A percentile compares a stretch with the other conserved stretches of the same genome.
Evolutionary conservation across 2,329 filamentous ascomycete species (phyloP).

Genomic region (Fusarium nisikadoi): DNA sequence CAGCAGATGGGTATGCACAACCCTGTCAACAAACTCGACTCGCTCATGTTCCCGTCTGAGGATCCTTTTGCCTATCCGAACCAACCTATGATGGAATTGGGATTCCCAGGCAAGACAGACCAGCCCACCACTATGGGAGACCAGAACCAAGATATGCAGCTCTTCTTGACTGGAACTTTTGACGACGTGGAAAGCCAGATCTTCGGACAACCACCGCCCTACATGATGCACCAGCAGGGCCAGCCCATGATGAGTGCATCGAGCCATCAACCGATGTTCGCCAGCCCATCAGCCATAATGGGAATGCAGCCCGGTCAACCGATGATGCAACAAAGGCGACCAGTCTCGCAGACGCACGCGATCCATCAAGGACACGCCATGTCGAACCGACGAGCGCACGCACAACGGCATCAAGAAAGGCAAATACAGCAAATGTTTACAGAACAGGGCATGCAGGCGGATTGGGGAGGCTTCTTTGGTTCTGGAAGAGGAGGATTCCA

Average conservation of each 20-base stretch:
- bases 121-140: constrained; percentile 49
- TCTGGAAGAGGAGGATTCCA: constrained; percentile 56
- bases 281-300: constrained; percentile 55
- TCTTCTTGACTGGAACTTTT: constrained; percentile 64
- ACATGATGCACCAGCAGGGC: constrained; percentile 64
- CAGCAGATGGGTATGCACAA: constrained; percentile 52
- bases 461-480: constrained; percentile 61
- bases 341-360: constrained; percentile 38
- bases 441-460: constrained; percentile 57
- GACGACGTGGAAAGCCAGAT: constrained; percentile 80
- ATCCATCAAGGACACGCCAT: constrained; percentile 42
- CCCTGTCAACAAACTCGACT: constrained; percentile 74
- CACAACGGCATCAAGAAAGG: constrained; percentile 50
- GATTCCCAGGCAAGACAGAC: constrained; percentile 52
- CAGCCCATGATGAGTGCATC: constrained; percentile 56
- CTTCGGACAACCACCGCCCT: constrained; percentile 76
- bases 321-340: constrained; percentile 41
- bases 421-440: constrained; percentile 64
- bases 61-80: constrained; percentile 85
- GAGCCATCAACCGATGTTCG: constrained; percentile 56
- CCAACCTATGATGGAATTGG: constrained; percentile 74
- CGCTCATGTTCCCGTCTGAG: constrained; percentile 82
- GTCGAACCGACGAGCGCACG: constrained; percentile 39
- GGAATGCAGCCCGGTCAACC: constrained; percentile 51
- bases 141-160: constrained; percentile 53